Percentiles rank a stretch among this genome's conserved stretches.
Evolutionary conservation across 208 protist genomes (phyloP).

Genomic region (Vickermania spadyakhi): DNA sequence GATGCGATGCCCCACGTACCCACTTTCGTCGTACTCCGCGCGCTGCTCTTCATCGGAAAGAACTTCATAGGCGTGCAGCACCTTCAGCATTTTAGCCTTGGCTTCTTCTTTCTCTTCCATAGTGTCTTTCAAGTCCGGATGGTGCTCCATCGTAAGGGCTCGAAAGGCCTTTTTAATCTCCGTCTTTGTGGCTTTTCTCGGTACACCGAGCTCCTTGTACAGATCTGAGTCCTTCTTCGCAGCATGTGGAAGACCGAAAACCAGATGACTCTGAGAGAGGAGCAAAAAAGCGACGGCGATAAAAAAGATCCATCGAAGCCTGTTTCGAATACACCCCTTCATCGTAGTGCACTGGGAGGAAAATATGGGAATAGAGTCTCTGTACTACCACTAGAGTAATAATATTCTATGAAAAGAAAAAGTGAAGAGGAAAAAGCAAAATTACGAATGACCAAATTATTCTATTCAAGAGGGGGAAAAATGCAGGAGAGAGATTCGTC

Average conservation of each 20-base stretch:
- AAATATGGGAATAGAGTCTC: neutral
- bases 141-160: constrained; percentile 50
- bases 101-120: constrained; percentile 75
- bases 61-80: constrained; percentile 74
- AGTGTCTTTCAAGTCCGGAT: constrained; percentile 86
- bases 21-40: constrained; percentile 57
- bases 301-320: neutral
- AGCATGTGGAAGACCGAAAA: constrained; percentile 3
- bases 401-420: neutral
- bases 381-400: neutral
- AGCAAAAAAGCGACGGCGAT: constrained; percentile 9
- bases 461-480: no score
- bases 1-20: constrained; percentile 19
- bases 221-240: constrained; percentile 27
- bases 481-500: no score
- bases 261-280: constrained; percentile 10
- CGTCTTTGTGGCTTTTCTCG: constrained; percentile 26
- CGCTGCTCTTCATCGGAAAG: constrained; percentile 62
- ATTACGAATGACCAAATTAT: no score
- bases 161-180: constrained; percentile 81
- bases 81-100: constrained; percentile 70
- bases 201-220: constrained; percentile 64
- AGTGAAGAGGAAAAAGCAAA: no score
- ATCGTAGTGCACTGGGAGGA: neutral
- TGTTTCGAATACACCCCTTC: neutral